Conservation (phyloP, 2,329 filamentous ascomycete species). For the Diaporthe sp. region DNA sequence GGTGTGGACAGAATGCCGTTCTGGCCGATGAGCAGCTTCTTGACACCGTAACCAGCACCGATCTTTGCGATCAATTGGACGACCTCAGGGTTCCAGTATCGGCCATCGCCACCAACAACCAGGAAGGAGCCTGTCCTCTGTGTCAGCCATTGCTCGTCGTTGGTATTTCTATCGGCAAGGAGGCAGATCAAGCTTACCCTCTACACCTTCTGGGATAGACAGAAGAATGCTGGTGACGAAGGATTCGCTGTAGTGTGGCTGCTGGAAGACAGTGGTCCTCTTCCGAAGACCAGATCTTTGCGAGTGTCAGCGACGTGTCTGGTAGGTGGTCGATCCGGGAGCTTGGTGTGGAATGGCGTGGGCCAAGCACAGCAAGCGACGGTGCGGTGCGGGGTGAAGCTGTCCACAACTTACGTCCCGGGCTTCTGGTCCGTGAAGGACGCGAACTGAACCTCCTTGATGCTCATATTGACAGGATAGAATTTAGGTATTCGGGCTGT, state of each 20-base stretch:
- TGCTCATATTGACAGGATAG: constrained; percentile 66
- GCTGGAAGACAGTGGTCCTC: constrained; percentile 98
- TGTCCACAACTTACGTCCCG: constrained; percentile 82
- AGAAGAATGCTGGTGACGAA: constrained; percentile 95
- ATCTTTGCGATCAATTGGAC: constrained; percentile 98
- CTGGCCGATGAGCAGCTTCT: constrained; percentile 97
- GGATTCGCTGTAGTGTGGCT: constrained; percentile 94
- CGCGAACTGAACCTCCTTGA: constrained; percentile 82
- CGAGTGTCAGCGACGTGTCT: constrained; percentile 21
- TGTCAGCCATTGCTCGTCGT: background rate
- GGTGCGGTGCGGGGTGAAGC: constrained; percentile 17
- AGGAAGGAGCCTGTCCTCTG: constrained; percentile 73
- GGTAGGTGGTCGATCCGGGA: background rate
- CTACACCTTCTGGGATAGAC: constrained; percentile 92
- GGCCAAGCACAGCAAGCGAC: constrained; percentile 24
- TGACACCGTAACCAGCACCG: constrained; percentile 94
- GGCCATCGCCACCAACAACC: constrained; percentile 96
- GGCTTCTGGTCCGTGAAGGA: constrained; percentile 98
- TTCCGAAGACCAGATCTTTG: constrained; percentile 94
- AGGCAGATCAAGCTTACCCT: constrained; percentile 63
- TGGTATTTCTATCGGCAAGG: background rate
- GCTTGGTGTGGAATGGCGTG: background rate
- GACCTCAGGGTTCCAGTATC: constrained; percentile 97
- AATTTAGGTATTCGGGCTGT: constrained; percentile 35
- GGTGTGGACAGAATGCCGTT: constrained; percentile 97